Evolutionary conservation across 208 protist genomes (phyloP).

Genomic region (Crithidia expoeki): DNA sequence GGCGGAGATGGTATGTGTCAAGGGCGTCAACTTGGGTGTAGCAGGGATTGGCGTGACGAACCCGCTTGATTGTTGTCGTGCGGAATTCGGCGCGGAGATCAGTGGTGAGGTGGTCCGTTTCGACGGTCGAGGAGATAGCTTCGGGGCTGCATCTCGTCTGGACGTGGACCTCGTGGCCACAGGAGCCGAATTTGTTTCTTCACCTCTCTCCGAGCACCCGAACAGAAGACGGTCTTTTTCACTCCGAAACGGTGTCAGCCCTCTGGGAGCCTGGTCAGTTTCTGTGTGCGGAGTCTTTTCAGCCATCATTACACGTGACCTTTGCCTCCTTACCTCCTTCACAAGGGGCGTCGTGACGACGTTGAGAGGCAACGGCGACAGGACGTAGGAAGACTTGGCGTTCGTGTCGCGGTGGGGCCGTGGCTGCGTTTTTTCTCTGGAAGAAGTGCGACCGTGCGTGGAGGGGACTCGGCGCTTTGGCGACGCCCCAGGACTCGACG

Average conservation of each 20-base stretch:
- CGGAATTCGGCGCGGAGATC: neutral
- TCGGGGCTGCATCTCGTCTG: neutral
- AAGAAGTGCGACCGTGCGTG: neutral
- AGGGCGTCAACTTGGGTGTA: constrained; percentile 2
- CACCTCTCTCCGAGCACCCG: neutral
- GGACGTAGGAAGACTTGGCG: neutral
- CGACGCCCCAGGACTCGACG: neutral
- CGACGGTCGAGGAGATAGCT: neutral
- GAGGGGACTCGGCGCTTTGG: neutral
- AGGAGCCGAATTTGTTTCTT: neutral
- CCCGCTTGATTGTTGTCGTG: neutral
- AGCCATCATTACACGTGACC: neutral
- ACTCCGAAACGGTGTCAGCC: neutral
- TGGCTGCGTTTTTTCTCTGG: constrained; percentile 6
- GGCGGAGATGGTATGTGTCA: neutral
- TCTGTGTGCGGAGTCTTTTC: neutral
- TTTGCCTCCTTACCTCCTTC: neutral
- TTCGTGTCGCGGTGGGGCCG: constrained; percentile 11
- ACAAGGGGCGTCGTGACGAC: neutral
- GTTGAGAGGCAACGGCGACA: neutral
- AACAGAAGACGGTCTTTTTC: neutral
- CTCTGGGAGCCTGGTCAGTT: too few species aligned
- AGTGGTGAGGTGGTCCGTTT: neutral
- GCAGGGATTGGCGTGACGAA: constrained; percentile 2
- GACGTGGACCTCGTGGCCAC: too few species aligned